These are phyloP conservation scores for Canavalia ensiformis DNA, from an alignment of 306 rosid species.

Conservation along the genomic window DNA sequence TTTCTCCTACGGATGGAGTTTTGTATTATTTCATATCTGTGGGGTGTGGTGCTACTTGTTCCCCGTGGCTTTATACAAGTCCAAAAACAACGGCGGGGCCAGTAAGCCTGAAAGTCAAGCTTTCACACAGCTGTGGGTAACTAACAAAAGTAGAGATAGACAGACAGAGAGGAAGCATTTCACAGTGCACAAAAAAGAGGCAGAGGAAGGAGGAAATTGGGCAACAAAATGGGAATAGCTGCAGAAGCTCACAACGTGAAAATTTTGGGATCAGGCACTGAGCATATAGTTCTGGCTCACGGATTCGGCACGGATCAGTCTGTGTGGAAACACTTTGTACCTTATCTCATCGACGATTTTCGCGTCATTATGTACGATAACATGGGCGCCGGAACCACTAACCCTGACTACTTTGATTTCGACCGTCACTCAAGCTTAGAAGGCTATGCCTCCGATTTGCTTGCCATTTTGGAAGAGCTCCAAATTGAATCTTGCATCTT, in stretches of 20 bases:
- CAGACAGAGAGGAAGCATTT: background rate
- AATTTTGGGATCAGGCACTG: slow-evolving; percentile 64
- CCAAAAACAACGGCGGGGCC: slow-evolving; percentile 25
- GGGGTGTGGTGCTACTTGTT: slow-evolving; percentile 40
- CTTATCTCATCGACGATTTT: slow-evolving; percentile 67
- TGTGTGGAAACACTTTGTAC: slow-evolving; percentile 80
- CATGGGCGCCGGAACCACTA: slow-evolving; percentile 89
- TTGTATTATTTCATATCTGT: background rate
- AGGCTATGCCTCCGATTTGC: slow-evolving; percentile 76
- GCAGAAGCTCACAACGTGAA: slow-evolving; percentile 86
- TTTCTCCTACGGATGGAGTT: background rate
- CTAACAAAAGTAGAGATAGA: background rate
- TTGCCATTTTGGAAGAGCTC: slow-evolving; percentile 72
- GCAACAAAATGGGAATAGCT: slow-evolving; percentile 67
- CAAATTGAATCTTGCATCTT: slow-evolving; percentile 65
- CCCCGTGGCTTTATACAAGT: slow-evolving; percentile 37
- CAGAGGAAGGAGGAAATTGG: background rate
- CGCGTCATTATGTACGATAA: slow-evolving; percentile 72
- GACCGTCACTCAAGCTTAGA: slow-evolving; percentile 71
- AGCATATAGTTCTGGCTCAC: slow-evolving; percentile 65
- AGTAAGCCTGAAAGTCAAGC: background rate
- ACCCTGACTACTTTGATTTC: slow-evolving; percentile 88
- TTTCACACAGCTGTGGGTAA: slow-evolving; percentile 32
- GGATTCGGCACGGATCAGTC: slow-evolving; percentile 95
- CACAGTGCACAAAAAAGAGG: background rate